Evolutionary conservation across 257 asterid species (phyloP).

Genomic region (Verbascum thapsus): DNA sequence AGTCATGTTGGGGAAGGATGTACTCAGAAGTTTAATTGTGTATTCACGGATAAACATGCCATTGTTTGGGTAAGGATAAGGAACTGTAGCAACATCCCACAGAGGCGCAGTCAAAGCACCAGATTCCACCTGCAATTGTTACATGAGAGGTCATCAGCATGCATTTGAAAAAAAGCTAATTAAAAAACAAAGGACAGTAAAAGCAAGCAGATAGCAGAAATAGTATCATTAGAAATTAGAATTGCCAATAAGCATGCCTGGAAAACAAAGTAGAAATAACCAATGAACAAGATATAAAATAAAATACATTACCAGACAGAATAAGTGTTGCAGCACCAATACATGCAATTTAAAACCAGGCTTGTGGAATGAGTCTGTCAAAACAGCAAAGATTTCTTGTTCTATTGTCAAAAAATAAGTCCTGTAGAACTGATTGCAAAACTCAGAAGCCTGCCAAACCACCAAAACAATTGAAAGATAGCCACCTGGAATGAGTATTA

Average conservation of each 20-base stretch:
- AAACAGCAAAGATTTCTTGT: constrained; percentile 91
- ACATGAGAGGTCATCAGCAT: constrained; percentile 20
- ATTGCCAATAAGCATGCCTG: constrained; percentile 22
- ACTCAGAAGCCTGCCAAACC: constrained; percentile 68
- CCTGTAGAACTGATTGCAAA: constrained; percentile 71
- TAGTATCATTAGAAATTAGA: constrained; percentile 11
- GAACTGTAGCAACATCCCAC: constrained; percentile 69
- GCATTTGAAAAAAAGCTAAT: not conserved
- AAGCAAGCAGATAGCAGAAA: constrained; percentile 20
- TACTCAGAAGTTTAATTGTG: constrained; percentile 75
- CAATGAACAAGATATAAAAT: not conserved
- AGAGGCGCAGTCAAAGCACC: constrained; percentile 70
- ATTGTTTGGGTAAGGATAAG: constrained; percentile 69
- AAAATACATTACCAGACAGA: constrained; percentile 58
- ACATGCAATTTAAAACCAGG: constrained; percentile 94
- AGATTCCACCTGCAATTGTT: constrained; percentile 60
- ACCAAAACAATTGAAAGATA: constrained; percentile 27
- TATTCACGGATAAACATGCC: constrained; percentile 68
- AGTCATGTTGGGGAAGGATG: constrained; percentile 94
- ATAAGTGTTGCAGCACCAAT: constrained; percentile 69
- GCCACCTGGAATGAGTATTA: constrained; percentile 4
- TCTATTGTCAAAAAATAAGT: constrained; percentile 74
- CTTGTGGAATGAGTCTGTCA: constrained; percentile 87
- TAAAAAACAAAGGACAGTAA: not conserved
- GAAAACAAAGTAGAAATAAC: constrained; percentile 3